Conservation (phyloP, 1,284 basidiomycete species). For the Wolfiporia cocos region DNA sequence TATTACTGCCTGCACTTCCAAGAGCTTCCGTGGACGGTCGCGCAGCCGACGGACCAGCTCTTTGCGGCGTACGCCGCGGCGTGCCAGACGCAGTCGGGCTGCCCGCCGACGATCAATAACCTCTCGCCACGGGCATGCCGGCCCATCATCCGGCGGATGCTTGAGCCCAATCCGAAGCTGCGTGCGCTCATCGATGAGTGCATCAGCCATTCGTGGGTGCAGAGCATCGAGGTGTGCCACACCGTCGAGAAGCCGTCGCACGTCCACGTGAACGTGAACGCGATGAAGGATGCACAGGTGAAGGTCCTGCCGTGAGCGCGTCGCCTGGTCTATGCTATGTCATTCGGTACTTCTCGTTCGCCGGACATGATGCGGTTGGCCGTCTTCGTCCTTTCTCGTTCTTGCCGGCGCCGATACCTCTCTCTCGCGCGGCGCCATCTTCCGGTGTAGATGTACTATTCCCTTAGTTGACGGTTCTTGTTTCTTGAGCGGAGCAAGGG, state of each 20-base stretch:
- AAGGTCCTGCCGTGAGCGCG: slow-evolving; percentile 14
- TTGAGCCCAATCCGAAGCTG: slow-evolving; percentile 88
- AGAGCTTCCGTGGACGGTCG: slow-evolving; percentile 95
- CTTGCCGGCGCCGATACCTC: slow-evolving; percentile 8
- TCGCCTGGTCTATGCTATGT: background rate
- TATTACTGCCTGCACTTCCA: slow-evolving; percentile 99
- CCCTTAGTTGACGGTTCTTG: slow-evolving; percentile 19
- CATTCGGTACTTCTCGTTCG: background rate
- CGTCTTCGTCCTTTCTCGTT: too few relatives aligned
- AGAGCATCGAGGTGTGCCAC: slow-evolving; percentile 73
- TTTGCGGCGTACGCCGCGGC: slow-evolving; percentile 81
- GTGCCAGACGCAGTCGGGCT: slow-evolving; percentile 43
- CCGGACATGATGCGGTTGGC: too few relatives aligned
- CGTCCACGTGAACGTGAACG: slow-evolving; percentile 41
- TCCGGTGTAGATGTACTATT: slow-evolving; percentile 27
- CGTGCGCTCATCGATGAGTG: slow-evolving; percentile 82
- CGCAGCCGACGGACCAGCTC: slow-evolving; percentile 78
- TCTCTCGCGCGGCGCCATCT: slow-evolving; percentile 11
- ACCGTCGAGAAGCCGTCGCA: slow-evolving; percentile 53
- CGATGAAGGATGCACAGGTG: slow-evolving; percentile 23
- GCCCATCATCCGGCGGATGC: slow-evolving; percentile 86
- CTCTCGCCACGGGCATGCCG: slow-evolving; percentile 85
- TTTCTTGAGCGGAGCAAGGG: slow-evolving; percentile 7
- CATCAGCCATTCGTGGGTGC: slow-evolving; percentile 80
- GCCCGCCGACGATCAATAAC: slow-evolving; percentile 81